Conservation (phyloP, 2,329 filamentous ascomycete species). For the Boeremia exigua region DNA sequence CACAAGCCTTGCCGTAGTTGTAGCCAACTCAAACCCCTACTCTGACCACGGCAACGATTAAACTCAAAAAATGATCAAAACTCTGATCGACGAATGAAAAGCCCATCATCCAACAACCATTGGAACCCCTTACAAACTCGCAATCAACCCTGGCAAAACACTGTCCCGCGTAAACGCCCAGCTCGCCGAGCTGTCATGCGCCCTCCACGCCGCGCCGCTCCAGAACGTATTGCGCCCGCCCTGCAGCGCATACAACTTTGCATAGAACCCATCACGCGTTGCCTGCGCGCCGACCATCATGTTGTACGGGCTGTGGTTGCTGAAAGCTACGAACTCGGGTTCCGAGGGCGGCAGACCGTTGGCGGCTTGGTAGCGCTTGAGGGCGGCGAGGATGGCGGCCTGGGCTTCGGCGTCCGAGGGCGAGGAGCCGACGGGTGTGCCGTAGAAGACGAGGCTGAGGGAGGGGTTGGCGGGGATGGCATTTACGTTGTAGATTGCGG, state of each 20-base stretch:
- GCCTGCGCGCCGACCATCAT: constrained; percentile 19
- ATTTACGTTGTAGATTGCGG: background rate
- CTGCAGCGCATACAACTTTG: constrained; percentile 30
- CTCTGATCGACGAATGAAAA: too few relatives aligned
- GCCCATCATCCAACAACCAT: too few relatives aligned
- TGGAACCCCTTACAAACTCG: background rate
- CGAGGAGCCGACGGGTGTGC: constrained; percentile 23
- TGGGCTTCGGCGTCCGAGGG: constrained; percentile 22
- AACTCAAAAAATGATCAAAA: too few relatives aligned
- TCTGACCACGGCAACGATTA: too few relatives aligned
- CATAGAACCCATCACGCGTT: constrained; percentile 28
- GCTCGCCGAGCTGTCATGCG: constrained; percentile 23
- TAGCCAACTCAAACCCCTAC: too few relatives aligned
- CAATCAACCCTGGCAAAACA: constrained; percentile 42
- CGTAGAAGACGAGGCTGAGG: constrained; percentile 25
- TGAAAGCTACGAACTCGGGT: constrained; percentile 31
- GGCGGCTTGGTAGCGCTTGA: constrained; percentile 19
- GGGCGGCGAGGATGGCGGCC: constrained; percentile 21
- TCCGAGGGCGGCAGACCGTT: constrained; percentile 9
- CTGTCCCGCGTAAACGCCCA: constrained; percentile 44
- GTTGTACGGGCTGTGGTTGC: constrained; percentile 36
- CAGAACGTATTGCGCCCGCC: constrained; percentile 29
- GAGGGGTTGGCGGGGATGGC: background rate
- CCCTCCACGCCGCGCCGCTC: constrained; percentile 26
- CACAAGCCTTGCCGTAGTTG: too few relatives aligned